Evolutionary conservation across 805 yeast genomes (phyloP), one percentile per base, ranked within the genome.

Genomic region (Hanseniaspora hatyaiensis): DNA sequence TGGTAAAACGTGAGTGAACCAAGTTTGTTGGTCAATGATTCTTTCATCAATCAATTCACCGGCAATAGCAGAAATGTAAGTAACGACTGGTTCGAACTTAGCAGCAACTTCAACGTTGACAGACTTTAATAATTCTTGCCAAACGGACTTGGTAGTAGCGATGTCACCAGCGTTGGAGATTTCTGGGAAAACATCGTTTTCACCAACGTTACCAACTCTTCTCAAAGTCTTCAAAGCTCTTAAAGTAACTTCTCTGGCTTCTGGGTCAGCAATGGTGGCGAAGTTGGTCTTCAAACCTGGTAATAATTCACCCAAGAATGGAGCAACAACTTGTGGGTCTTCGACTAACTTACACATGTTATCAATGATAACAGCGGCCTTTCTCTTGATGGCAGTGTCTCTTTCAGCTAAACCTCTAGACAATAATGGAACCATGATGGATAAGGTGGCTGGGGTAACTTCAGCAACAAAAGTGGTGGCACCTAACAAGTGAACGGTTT

Each of bases 331-430:
- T 76, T 92, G 97, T 62, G 98, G 98, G 70, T 92, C 98, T 69
- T 92, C 98, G 75, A 92, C 99, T 72, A 92, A 85, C 75, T 92
- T 92, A 84, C 98, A 92, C 99, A 92, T 92, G 95, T 92, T 92
- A 72, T 92, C 99, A 65, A 89, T 83, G 72, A 92, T 92, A 68
- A 92, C 98, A 61, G 98, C 98, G 65, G 97, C 82, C 78, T 92
- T 92, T 80, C 99, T 88, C 84, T 92, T 92, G 78, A 92, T 92
- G 62, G 96, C 77, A 60, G 99, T 92, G 66, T 92, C 98, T 79
- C 98, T 92, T 78, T 92, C 98, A 65, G 94, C 94, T 68, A 92
- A 80, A 89, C 98, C 98, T 83, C 98, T 89, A 61, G 95, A 79
- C 69, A 92, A 79, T 67, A 92, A 78, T 68, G 98, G 98, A 59